These are phyloP conservation scores for Sporothrix globosa DNA, from an alignment of 2,329 filamentous ascomycete species.

Conservation along the genomic window DNA sequence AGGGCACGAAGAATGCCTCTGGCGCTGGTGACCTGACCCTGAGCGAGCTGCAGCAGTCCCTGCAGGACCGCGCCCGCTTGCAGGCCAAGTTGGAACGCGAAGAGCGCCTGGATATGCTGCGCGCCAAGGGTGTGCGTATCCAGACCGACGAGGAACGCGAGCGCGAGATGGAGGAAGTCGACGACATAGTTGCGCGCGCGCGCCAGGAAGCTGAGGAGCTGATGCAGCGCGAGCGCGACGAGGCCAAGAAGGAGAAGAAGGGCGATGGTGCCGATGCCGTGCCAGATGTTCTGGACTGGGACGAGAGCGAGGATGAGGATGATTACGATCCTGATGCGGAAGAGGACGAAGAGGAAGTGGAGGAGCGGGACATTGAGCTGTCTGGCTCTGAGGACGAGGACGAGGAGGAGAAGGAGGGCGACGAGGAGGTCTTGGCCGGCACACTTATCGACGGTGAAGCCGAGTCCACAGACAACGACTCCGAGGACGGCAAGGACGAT, in stretches of 20 bases:
- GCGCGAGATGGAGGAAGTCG: slow-evolving; percentile 77
- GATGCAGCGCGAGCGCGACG: slow-evolving; percentile 73
- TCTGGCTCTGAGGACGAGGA: slow-evolving; percentile 32
- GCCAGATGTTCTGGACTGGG: slow-evolving; percentile 34
- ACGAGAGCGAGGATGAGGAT: slow-evolving; percentile 50
- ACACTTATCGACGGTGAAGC: slow-evolving; percentile 34
- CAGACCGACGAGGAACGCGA: slow-evolving; percentile 87
- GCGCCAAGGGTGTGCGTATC: slow-evolving; percentile 76
- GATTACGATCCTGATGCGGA: slow-evolving; percentile 25
- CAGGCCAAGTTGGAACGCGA: slow-evolving; percentile 80
- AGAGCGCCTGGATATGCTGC: slow-evolving; percentile 74
- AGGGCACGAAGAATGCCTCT: slow-evolving; percentile 14
- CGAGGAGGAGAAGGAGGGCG: slow-evolving; percentile 30
- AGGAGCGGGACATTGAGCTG: slow-evolving; percentile 26
- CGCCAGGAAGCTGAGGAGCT: slow-evolving; percentile 79
- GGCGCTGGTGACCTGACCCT: slow-evolving; percentile 48
- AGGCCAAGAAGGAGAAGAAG: slow-evolving; percentile 66
- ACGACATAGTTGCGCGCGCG: slow-evolving; percentile 85
- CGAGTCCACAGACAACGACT: slow-evolving; percentile 40
- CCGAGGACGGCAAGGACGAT: slow-evolving; percentile 43
- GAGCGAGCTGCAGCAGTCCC: slow-evolving; percentile 57
- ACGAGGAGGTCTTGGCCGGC: slow-evolving; percentile 40
- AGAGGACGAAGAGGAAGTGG: slow-evolving; percentile 31
- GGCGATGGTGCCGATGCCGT: slow-evolving; percentile 59
- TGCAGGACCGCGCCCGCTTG: slow-evolving; percentile 70